Conservation (phyloP, 495 filamentous ascomycete species). For the Talaromyces liani region DNA sequence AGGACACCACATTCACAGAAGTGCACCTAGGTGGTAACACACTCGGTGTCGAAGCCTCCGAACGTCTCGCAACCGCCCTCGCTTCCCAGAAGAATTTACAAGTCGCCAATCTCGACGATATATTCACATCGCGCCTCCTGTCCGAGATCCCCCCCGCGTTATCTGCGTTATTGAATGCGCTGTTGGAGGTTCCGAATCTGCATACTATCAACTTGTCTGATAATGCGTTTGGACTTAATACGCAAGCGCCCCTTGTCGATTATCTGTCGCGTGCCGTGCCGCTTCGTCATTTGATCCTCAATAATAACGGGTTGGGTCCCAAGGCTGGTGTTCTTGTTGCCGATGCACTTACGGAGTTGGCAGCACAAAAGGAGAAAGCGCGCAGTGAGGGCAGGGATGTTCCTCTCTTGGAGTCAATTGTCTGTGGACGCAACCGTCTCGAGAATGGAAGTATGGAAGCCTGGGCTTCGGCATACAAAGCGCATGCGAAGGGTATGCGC, state of each 20-base stretch:
- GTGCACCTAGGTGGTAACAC: slow-evolving; percentile 84
- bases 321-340: slow-evolving; percentile 80
- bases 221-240: slow-evolving; percentile 96
- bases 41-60: slow-evolving; percentile 77
- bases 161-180: slow-evolving; percentile 72
- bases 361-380: slow-evolving; percentile 72
- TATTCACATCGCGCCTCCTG: slow-evolving; percentile 91
- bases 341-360: slow-evolving; percentile 66
- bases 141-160: slow-evolving; percentile 90
- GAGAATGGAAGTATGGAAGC: slow-evolving; percentile 94
- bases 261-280: slow-evolving; percentile 83
- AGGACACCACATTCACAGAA: slow-evolving; percentile 70
- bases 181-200: slow-evolving; percentile 73
- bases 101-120: slow-evolving; percentile 86
- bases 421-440: slow-evolving; percentile 90
- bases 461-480: slow-evolving; percentile 79
- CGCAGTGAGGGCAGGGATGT: slow-evolving; percentile 58
- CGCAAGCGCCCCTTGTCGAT: slow-evolving; percentile 70
- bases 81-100: slow-evolving; percentile 72
- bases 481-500: slow-evolving; percentile 66
- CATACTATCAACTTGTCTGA: slow-evolving; percentile 93
- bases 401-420: slow-evolving; percentile 80
- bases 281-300: slow-evolving; percentile 84
- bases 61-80: slow-evolving; percentile 72
- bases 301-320: slow-evolving; percentile 97